These are phyloP conservation scores for Scortechinia acanthostroma DNA, from an alignment of 2,329 filamentous ascomycete species.

Conservation along the genomic window DNA sequence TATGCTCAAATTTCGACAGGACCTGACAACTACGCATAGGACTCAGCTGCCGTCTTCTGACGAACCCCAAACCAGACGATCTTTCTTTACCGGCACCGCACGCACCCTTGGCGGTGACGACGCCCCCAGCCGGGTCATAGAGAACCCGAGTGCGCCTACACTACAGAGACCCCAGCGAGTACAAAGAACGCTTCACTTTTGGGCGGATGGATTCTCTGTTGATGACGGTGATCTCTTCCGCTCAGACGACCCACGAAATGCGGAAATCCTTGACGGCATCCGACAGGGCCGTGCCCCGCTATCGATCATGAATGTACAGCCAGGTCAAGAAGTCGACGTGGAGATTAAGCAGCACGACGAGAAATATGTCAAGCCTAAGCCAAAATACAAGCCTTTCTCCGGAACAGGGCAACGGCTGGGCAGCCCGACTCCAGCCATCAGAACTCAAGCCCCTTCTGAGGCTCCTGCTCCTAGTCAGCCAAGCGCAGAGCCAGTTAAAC, in stretches of 20 bases:
- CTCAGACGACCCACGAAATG: conserved; percentile 55
- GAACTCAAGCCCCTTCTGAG: conserved; percentile 18
- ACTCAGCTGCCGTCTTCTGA: conserved; percentile 14
- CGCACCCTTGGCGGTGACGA: conserved; percentile 63
- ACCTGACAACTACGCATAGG: conserved; percentile 6
- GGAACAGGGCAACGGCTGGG: conserved; percentile 54
- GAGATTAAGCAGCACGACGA: conserved; percentile 57
- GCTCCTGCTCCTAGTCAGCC: conserved; percentile 15
- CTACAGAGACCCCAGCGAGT: conserved; percentile 35
- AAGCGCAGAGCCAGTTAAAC: conserved; percentile 19
- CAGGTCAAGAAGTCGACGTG: conserved; percentile 57
- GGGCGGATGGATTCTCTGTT: conserved; percentile 59
- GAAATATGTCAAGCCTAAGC: conserved; percentile 55
- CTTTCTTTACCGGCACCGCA: conserved; percentile 49
- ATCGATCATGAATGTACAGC: conserved; percentile 53
- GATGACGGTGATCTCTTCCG: conserved; percentile 58
- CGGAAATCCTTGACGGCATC: conserved; percentile 53
- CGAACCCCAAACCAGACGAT: conserved; percentile 27
- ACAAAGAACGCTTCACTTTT: conserved; percentile 52
- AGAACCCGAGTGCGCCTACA: conserved; percentile 33
- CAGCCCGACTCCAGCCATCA: conserved; percentile 51
- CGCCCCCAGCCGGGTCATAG: conserved; percentile 45
- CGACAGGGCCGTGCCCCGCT: conserved; percentile 55
- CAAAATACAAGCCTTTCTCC: conserved; percentile 54
- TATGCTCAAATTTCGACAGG: not conserved